Evolutionary conservation across 2,329 filamentous ascomycete species (phyloP).

Genomic region (Chlorencoelia australis): DNA sequence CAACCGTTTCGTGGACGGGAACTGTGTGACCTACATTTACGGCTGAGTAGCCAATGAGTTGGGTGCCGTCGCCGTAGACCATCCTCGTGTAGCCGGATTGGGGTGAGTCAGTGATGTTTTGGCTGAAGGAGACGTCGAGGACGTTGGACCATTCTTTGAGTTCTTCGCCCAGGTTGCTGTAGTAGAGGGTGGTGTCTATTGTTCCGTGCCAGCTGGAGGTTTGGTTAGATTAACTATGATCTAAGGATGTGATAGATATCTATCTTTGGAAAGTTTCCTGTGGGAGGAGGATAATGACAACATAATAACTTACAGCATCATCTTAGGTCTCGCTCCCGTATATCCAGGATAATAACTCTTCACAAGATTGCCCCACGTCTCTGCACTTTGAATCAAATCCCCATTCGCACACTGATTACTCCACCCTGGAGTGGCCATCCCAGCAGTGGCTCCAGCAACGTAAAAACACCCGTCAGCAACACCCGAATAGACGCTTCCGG

Average conservation of each 20-base stretch:
- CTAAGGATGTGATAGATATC: slow-evolving; percentile 27
- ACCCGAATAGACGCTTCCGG: slow-evolving; percentile 35
- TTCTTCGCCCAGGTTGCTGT: slow-evolving; percentile 32
- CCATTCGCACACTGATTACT: slow-evolving; percentile 38
- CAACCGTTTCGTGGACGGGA: slow-evolving; percentile 23
- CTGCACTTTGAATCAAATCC: slow-evolving; percentile 23
- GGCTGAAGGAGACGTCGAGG: slow-evolving; percentile 19
- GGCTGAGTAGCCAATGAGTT: slow-evolving; percentile 25
- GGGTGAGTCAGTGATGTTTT: slow-evolving; percentile 1
- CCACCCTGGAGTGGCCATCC: slow-evolving; percentile 36
- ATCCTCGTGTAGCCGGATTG: slow-evolving; percentile 1
- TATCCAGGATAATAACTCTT: slow-evolving; percentile 29
- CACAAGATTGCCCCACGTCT: slow-evolving; percentile 35
- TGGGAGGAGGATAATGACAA: neutral
- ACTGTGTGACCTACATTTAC: slow-evolving; percentile 26
- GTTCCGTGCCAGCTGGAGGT: slow-evolving; percentile 30
- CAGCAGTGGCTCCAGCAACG: slow-evolving; percentile 17
- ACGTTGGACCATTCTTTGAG: slow-evolving; percentile 40
- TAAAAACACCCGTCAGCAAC: slow-evolving; percentile 36
- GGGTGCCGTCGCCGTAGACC: slow-evolving; percentile 27
- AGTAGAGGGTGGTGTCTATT: slow-evolving; percentile 30
- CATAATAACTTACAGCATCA: slow-evolving; percentile 8
- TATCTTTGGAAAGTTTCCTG: neutral
- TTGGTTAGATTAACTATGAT: no score
- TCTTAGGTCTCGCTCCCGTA: slow-evolving; percentile 18